Evolutionary conservation across 768 basidiomycete species (phyloP), one percentile per base, ranked within the genome.

Genomic region (Rhodosporidiobolus sp.): DNA sequence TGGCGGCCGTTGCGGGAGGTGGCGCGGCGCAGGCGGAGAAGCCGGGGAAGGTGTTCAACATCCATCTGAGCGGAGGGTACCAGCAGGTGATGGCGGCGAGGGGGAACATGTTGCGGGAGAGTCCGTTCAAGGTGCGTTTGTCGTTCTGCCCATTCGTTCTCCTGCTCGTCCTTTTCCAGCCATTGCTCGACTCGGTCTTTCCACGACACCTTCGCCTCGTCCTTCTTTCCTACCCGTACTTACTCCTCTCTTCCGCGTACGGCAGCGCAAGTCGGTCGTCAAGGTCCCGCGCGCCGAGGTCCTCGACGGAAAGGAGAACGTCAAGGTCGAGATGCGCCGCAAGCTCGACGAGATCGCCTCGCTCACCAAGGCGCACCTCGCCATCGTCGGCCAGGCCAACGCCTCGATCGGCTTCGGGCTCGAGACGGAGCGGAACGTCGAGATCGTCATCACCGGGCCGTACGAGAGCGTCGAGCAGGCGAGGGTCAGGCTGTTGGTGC

Each of bases 221-320:
- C 57, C 22, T 4, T 43, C 43, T 43, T 26, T 9, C 57, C 11
- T 43, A 38, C 35, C n/a, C n/a, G n/a, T n/a, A n/a, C n/a, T n/a
- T n/a, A 14, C 62, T 52, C 43, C 62, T 59, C 50, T 35, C 55
- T 75, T n/a, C 45, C 81, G 5, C 5, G 7, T 30, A 14, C 5
- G 7, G 12, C 93, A 90, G 89, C 90, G 74, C 81, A 90, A 91
- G 72, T 86, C 89, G 55, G 85, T 89, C 64, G 91, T 98, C 84
- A 91, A 90, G 80, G 91, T 95, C 34, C 87, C 92, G 38, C 90
- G 94, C 77, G 90, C 91, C 38, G 94, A 97, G 80, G 90, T 97
- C 69, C 88, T 98, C 61, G 93, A 96, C 81, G 88, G 88, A 34
- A 80, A 81, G 38, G 75, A 76, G 52, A 72, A 73, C 53, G 78